These are phyloP conservation scores for Climacium dendroides DNA, from an alignment of 225 moss, liverwort and hornwort species.

Conservation along the genomic window DNA sequence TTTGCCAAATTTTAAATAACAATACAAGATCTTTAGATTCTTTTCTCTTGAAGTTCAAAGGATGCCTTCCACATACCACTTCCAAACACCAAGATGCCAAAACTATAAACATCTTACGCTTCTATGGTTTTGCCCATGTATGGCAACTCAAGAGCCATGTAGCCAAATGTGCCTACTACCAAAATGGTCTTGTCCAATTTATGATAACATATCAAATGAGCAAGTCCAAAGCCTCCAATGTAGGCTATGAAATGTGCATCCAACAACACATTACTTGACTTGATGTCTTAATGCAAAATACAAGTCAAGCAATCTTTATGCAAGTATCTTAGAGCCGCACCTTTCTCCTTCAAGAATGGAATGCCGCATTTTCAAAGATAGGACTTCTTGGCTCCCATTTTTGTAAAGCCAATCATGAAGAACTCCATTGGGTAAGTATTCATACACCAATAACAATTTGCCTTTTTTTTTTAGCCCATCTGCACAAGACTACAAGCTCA, in stretches of 20 bases:
- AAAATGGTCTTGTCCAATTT: background rate
- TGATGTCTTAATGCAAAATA: background rate
- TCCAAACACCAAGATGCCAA: background rate
- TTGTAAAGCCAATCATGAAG: background rate
- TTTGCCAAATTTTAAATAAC: background rate
- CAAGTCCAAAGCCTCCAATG: background rate
- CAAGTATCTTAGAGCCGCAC: background rate
- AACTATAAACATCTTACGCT: too few species aligned
- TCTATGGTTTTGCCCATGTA: background rate
- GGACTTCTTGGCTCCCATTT: background rate
- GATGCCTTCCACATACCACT: background rate
- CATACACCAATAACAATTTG: background rate
- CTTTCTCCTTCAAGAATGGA: background rate
- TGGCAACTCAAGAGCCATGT: background rate
- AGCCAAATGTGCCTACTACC: background rate
- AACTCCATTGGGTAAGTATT: background rate
- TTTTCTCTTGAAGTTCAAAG: background rate
- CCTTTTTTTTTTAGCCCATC: background rate
- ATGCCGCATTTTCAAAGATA: background rate
- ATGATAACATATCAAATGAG: background rate
- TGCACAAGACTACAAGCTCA: background rate
- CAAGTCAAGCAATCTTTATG: background rate
- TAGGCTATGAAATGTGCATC: background rate
- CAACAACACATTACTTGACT: background rate
- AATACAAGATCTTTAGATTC: background rate